phyloP scores from a whole-genome alignment of 2,329 filamentous ascomycete genomes.

The Orbilia brochopaga region DNA sequence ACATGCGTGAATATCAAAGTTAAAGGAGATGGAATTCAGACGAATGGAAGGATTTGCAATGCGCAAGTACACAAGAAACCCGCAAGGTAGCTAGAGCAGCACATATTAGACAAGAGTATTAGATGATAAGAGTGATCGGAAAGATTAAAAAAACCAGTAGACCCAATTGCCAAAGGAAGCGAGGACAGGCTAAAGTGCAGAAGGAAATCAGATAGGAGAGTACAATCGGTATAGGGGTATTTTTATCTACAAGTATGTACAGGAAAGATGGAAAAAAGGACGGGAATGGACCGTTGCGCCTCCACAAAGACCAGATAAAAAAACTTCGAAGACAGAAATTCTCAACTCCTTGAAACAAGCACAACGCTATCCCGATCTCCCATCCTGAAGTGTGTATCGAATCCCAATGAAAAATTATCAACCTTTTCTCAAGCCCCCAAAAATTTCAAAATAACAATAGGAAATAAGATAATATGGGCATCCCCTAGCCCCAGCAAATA shows the following conservation, averaged over 20 bases:
- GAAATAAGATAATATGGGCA: conserved; percentile 2
- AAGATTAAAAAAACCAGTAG: not conserved
- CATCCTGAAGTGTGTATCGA: conserved; percentile 22
- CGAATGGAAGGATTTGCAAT: not conserved
- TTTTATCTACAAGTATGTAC: conserved; percentile 48
- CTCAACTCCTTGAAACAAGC: conserved; percentile 48
- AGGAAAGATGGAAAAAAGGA: conserved; percentile 45
- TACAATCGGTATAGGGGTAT: conserved; percentile 50
- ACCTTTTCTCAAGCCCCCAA: conserved; percentile 19
- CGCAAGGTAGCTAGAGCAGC: conserved; percentile 10
- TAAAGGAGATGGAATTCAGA: conserved; percentile 11
- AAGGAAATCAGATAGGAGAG: conserved; percentile 47
- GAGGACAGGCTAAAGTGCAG: conserved; percentile 8
- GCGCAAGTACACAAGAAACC: conserved; percentile 15
- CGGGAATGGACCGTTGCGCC: conserved; percentile 48
- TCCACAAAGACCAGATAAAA: conserved; percentile 46
- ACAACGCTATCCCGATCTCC: conserved; percentile 47
- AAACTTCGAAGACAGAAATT: conserved; percentile 32
- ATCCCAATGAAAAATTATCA: conserved; percentile 34
- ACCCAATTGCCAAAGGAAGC: not conserved
- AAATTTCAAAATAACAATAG: no score
- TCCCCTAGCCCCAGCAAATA: not conserved
- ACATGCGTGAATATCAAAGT: conserved; percentile 4
- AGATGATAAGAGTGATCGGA: not conserved
- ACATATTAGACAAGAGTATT: conserved; percentile 5